phyloP scores from a whole-genome alignment of 331 rosid genomes.

The Malus hybrid region DNA sequence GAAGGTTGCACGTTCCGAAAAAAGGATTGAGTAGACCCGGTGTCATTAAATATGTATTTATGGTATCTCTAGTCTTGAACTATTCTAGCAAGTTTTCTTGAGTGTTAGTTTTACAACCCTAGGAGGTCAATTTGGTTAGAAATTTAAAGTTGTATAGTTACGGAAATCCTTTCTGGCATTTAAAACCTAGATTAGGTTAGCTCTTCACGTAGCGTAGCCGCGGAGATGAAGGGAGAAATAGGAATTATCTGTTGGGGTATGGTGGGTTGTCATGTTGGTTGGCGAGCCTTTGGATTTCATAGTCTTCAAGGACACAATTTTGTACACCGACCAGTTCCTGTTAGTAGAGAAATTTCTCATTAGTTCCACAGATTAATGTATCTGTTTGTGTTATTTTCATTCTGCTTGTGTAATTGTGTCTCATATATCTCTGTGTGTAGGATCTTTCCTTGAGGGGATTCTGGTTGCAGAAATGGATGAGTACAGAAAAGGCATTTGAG shows the following conservation, averaged over 20 bases:
- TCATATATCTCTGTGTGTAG: conserved; percentile 32
- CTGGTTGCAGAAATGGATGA: conserved; percentile 84
- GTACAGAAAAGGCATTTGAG: conserved; percentile 54
- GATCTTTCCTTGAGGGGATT: conserved; percentile 86
- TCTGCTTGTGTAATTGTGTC: background rate
- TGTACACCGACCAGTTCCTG: background rate
- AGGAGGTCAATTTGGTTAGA: background rate
- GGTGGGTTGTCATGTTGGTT: too few species aligned
- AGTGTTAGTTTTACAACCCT: background rate
- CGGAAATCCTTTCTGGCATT: background rate
- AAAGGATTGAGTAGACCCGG: background rate
- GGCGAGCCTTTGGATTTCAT: background rate
- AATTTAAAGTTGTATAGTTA: background rate
- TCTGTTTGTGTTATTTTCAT: background rate
- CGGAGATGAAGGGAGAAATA: background rate
- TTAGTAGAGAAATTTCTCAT: background rate
- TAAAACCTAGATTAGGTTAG: background rate
- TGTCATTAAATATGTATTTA: background rate
- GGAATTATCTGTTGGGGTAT: background rate
- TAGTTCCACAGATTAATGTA: background rate
- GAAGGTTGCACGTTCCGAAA: background rate
- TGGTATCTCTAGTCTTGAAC: background rate
- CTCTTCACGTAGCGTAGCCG: background rate
- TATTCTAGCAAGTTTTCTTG: background rate
- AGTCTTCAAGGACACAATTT: background rate